Conservation (phyloP, 768 basidiomycete genomes). For the Russula sp. region DNA sequence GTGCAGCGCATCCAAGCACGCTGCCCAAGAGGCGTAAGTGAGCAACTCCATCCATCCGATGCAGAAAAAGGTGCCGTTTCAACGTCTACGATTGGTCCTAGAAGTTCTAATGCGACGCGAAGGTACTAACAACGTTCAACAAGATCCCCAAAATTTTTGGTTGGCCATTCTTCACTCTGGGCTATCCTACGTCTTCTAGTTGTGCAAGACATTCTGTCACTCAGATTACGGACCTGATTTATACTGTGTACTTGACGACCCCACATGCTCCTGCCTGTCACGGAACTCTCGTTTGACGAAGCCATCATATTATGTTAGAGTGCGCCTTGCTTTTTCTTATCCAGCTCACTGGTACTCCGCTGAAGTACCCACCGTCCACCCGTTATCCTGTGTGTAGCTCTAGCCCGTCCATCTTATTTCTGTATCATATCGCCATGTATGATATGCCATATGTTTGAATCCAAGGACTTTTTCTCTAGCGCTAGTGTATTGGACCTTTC, state of each 20-base stretch:
- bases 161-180: not conserved
- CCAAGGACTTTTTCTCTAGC: not conserved
- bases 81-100: not conserved
- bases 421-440: not conserved
- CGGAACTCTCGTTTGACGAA: not conserved
- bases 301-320: not conserved
- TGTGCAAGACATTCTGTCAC: not conserved
- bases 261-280: not conserved
- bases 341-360: not conserved
- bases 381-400: constrained; percentile 4
- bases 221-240: not conserved
- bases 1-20: constrained; percentile 13
- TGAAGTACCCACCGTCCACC: not conserved
- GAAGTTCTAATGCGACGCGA: not conserved
- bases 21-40: constrained; percentile 17
- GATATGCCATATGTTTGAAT: constrained; percentile 4
- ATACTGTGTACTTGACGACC: not conserved
- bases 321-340: not conserved
- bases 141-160: not conserved
- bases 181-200: not conserved
- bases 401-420: not conserved
- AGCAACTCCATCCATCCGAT: not conserved
- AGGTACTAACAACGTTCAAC: constrained; percentile 5
- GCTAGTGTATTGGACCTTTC: not conserved
- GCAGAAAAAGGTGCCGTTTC: constrained; percentile 9